Evolutionary conservation across 805 yeast genomes (phyloP), one percentile per base, ranked within the genome.

Genomic region (Yarrowia yakushimensis): DNA sequence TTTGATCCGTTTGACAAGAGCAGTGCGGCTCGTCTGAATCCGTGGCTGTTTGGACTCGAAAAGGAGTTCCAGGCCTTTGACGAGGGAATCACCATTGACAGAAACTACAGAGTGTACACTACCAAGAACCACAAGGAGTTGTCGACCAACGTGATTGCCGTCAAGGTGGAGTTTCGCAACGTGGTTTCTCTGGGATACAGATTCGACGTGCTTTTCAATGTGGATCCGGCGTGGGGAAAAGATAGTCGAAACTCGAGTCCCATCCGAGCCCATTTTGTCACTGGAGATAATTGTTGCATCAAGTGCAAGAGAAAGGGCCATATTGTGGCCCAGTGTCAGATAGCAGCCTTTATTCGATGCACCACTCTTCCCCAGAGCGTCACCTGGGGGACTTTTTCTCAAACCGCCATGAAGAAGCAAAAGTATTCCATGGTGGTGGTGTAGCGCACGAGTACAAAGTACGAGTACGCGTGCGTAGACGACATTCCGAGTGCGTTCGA

Each of bases 221-320:
- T 33, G 30, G 55, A 48, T 31, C 55, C 55, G 0, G 55, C 55
- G 10, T 48, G 55, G 55, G 55, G 55, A 6, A 28, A 46, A 8
- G 37, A 30, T 2, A 48, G 39, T 22, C 9, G 55, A 22, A 31
- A 31, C 28, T 30, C 28, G 10, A 31, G 18, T 31, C 55, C 39
- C 9, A 31, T 48, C 13, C 18, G 55, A 17, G 55, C 55, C 3
- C 55, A 48, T 3, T 48, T 48, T 31, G 55, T 48, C 22, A 48
- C 55, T 3, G 55, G 55, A 31, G 55, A 48, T 11, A 48, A 48
- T 10, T 48, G 55, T 39, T 48, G 55, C 22, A 48, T 48, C 28
- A 48, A 48, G 15, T 48, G 55, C 55, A 48, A 48, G 55, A 15
- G 20, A 9, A 33, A 20, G 20, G 55, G 39, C 4, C 55, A 48